Evolutionary conservation across 345 rosid species (phyloP).

Genomic region (Dovyalis caffra): DNA sequence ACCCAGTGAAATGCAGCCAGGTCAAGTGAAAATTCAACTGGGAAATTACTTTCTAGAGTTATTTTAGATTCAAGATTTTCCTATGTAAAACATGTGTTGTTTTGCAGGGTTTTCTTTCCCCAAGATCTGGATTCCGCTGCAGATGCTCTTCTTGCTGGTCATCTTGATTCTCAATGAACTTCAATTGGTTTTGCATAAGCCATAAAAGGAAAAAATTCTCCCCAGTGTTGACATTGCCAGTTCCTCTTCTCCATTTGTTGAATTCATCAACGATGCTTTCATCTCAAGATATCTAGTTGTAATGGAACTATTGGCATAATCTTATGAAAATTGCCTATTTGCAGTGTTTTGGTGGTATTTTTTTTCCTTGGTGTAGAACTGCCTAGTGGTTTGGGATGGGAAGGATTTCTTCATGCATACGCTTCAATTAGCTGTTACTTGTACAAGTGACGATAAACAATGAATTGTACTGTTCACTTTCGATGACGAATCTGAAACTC

Average conservation of each 20-base stretch:
- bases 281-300: background rate
- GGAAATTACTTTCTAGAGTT: background rate
- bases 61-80: background rate
- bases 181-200: background rate
- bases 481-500: too few species aligned
- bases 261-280: background rate
- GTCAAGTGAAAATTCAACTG: background rate
- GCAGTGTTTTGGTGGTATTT: too few species aligned
- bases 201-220: background rate
- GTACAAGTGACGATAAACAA: background rate
- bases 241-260: background rate
- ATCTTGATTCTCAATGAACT: slow-evolving; percentile 23
- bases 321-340: background rate
- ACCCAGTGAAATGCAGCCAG: too few species aligned
- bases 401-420: background rate
- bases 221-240: too few species aligned
- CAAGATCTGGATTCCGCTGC: slow-evolving; percentile 78
- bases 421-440: background rate
- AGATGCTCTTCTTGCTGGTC: slow-evolving; percentile 65
- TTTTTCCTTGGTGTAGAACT: too few species aligned
- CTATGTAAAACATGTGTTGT: background rate
- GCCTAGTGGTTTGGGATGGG: background rate
- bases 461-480: background rate
- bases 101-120: slow-evolving; percentile 92
- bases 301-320: too few species aligned